Base-by-base conservation (phyloP, 306 rosid genomes). In the Sindora glabra region DNA sequence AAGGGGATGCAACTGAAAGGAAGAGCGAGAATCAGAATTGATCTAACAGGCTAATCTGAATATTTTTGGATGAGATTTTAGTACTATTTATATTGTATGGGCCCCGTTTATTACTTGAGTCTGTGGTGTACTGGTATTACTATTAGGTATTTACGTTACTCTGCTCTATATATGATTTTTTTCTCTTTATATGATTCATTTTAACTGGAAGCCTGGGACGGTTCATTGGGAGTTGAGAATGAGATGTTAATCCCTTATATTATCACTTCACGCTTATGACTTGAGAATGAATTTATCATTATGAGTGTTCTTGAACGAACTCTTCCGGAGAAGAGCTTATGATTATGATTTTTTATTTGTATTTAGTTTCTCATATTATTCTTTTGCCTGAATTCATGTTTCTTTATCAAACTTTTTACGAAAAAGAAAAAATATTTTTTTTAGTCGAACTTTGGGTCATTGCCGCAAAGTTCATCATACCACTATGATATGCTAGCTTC, bases 11-110 rank as follows among this genome's bases (percentile, higher is more conserved):
- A 6, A 33, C 26, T 8, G 87, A 67, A 19, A 81, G 39, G 79
- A 81, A 75, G 79, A 74, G 14, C 23, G 87, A 75, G 18, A 45
- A 64, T 8, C 48, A 81, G 54, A 53, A 67, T 71, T 81, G 79
- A 77, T 74, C 46, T 12, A 27, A 19, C 54, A n/a, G 9, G 65
- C 63, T 59, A 9, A 36, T 70, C 38, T 24, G n/a, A n/a, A n/a
- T 51, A 42, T 30, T 67, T 64, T 47, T 36, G 52, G 65, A 59
- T 59, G 27, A 39, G 10, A 16, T n/a, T n/a, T n/a, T n/a, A n/a
- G n/a, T n/a, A n/a, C 34, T 19, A 56, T 37, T 56, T 21, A 56
- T 38, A 16, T 38, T 56, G 62, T 17, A 40, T 5, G 46, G 6
- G 46, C 22, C 34, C 2, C 44, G 25, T 55, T 34, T 55, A 18